Evolutionary conservation across 2,329 filamentous ascomycete genomes (phyloP).

Genomic region (Aspergillus sp.): DNA sequence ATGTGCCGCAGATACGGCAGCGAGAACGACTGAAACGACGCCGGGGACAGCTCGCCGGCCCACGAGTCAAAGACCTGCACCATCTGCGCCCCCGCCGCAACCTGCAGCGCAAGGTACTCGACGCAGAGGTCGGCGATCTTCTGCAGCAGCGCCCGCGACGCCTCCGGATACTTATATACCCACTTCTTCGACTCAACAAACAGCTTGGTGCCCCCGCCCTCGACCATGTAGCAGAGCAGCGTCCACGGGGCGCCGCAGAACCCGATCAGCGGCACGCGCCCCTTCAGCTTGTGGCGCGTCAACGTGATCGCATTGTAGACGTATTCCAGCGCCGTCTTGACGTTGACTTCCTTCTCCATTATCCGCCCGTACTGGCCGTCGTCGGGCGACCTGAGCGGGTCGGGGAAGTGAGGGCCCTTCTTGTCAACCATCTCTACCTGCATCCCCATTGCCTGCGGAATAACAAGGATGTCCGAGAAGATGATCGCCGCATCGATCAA

Average conservation of each 20-base stretch:
- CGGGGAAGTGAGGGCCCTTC: constrained; percentile 89
- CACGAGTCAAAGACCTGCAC: constrained; percentile 97
- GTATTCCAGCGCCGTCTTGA: constrained; percentile 75
- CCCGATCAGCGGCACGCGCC: constrained; percentile 83
- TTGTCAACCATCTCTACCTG: constrained; percentile 97
- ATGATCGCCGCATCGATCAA: constrained; percentile 96
- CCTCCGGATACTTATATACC: constrained; percentile 81
- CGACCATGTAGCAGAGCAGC: constrained; percentile 96
- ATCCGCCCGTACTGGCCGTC: constrained; percentile 76
- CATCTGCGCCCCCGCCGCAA: constrained; percentile 87
- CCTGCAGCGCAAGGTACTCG: constrained; percentile 85
- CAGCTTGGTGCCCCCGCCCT: constrained; percentile 90
- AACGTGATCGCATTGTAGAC: constrained; percentile 93
- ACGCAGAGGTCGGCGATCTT: constrained; percentile 94
- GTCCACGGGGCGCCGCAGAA: constrained; percentile 98
- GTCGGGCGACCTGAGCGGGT: constrained; percentile 66
- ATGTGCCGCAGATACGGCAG: constrained; percentile 83
- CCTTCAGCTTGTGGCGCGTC: constrained; percentile 77
- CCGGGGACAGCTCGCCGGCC: constrained; percentile 85
- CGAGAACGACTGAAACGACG: constrained; percentile 73
- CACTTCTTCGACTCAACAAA: constrained; percentile 93
- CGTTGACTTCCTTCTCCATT: constrained; percentile 69
- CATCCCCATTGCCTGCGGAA: constrained; percentile 98
- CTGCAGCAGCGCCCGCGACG: constrained; percentile 69
- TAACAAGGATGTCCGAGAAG: constrained; percentile 96